These are phyloP conservation scores for Paspalum vaginatum DNA, from an alignment of 176 grass and related monocot species.

Conservation along the genomic window DNA sequence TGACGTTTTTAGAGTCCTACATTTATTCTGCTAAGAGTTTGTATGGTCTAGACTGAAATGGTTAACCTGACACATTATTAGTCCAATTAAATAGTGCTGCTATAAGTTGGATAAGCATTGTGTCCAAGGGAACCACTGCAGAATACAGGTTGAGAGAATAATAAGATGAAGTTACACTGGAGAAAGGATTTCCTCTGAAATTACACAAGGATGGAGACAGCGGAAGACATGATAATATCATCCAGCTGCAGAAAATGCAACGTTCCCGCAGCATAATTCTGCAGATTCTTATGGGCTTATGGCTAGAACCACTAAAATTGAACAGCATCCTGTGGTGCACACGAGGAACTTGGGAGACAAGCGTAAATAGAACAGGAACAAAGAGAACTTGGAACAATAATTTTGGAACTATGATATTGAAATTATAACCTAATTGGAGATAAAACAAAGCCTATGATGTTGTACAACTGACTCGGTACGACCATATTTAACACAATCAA, in stretches of 20 bases:
- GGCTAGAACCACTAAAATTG: constrained; percentile 48
- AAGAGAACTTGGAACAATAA: constrained; percentile 27
- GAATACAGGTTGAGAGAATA: constrained; percentile 11
- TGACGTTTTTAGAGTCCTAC: neutral
- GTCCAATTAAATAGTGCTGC: neutral
- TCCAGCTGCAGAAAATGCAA: constrained; percentile 25
- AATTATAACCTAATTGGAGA: constrained; percentile 66
- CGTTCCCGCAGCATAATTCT: constrained; percentile 44
- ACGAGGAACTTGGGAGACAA: constrained; percentile 31
- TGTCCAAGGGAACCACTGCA: constrained; percentile 4
- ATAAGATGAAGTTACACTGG: neutral
- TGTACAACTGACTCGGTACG: constrained; percentile 56
- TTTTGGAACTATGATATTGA: constrained; percentile 59
- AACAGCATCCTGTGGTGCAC: constrained; percentile 54
- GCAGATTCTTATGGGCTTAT: constrained; percentile 58
- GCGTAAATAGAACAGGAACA: constrained; percentile 19
- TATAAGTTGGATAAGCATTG: neutral
- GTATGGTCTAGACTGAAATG: no score
- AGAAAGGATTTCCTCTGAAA: constrained; percentile 23
- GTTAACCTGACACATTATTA: neutral
- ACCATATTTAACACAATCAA: constrained; percentile 37
- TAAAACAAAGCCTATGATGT: constrained; percentile 69
- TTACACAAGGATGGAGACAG: constrained; percentile 8
- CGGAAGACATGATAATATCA: constrained; percentile 16
- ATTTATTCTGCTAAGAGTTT: neutral